Base-by-base conservation (phyloP, 495 filamentous ascomycete species). In the Cercophora newfieldiana region DNA sequence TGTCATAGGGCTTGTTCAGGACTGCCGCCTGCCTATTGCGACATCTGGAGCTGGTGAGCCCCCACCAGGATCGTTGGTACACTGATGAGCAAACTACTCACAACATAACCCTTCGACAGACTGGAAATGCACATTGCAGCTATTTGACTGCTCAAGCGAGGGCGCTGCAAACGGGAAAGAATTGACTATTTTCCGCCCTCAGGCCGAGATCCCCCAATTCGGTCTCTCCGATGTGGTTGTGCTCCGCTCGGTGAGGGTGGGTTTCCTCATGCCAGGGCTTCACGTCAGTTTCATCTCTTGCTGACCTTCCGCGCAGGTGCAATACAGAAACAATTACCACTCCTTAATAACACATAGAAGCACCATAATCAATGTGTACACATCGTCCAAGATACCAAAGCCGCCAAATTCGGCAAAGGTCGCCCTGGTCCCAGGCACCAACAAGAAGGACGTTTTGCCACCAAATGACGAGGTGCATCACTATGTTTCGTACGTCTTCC, bases 1-100 rank as follows among this genome's bases (percentile, higher is more conserved):
- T 66, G 77, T 85, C 31, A 75, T 85, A 28, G 84, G 84, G 26
- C 53, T 85, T 22, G 76, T 85, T 0, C 81, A 72, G 47, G 86
- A 89, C 56, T 77, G 73, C 54, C 79, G 77, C 44, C 66, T 72
- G 5, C 81, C 84, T 1, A 77, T 75, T 0, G 28, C 71, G 6
- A 83, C 82, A 18, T 69, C 29, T n/a, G 74, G 78, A 58, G 61
- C 26, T 6, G 82, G 83, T 82, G 77, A 64, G 79, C 18, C 21
- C n/a, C n/a, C n/a, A n/a, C n/a, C n/a, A n/a, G n/a, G n/a, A n/a
- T n/a, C n/a, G n/a, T n/a, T n/a, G n/a, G n/a, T n/a, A n/a, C n/a
- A n/a, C n/a, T n/a, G n/a, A n/a, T n/a, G n/a, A n/a, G n/a, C n/a
- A n/a, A n/a, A n/a, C n/a, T 12, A 22, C 14, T 51, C 16, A 26